A percentile compares a stretch with the other conserved stretches of the same genome.
Conservation (phyloP, 2,329 filamentous ascomycete genomes). For the Orbilia quercus region DNA sequence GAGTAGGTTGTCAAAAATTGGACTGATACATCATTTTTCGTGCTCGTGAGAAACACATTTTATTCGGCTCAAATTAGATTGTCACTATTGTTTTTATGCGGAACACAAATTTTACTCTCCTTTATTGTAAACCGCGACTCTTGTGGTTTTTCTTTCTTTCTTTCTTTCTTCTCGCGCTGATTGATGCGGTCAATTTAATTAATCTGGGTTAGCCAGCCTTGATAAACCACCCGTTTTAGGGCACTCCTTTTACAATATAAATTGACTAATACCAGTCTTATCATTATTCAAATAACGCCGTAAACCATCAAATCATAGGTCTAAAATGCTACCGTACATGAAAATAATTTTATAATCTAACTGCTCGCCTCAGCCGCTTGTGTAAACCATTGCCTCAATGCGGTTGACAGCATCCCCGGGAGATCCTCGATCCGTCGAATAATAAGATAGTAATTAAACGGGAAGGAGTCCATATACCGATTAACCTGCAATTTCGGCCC, state of each 20-base stretch:
- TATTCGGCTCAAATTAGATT: slow-evolving; percentile 4
- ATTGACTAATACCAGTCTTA: background rate
- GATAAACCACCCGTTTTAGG: slow-evolving; percentile 7
- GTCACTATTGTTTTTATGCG: slow-evolving; percentile 11
- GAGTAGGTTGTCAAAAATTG: background rate
- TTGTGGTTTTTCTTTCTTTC: background rate
- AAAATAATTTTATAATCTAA: slow-evolving; percentile 8
- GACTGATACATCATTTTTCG: background rate
- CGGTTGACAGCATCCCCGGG: slow-evolving; percentile 84
- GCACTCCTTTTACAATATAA: background rate
- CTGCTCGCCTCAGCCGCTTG: slow-evolving; percentile 66
- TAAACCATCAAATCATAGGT: background rate
- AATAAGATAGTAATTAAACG: slow-evolving; percentile 96
- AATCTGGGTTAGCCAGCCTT: background rate
- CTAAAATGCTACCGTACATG: slow-evolving; percentile 5
- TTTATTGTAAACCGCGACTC: slow-evolving; percentile 4
- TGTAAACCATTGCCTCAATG: slow-evolving; percentile 92
- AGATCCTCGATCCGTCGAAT: slow-evolving; percentile 92
- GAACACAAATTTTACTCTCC: background rate
- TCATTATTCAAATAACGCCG: slow-evolving; percentile 1
- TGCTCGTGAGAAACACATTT: background rate
- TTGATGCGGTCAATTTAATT: background rate
- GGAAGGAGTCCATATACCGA: slow-evolving; percentile 93
- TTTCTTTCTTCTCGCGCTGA: slow-evolving; percentile 17
- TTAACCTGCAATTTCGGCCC: slow-evolving; percentile 77